Evolutionary conservation across 805 yeast genomes (phyloP).

Genomic region (Yamadazyma nakazawae): DNA sequence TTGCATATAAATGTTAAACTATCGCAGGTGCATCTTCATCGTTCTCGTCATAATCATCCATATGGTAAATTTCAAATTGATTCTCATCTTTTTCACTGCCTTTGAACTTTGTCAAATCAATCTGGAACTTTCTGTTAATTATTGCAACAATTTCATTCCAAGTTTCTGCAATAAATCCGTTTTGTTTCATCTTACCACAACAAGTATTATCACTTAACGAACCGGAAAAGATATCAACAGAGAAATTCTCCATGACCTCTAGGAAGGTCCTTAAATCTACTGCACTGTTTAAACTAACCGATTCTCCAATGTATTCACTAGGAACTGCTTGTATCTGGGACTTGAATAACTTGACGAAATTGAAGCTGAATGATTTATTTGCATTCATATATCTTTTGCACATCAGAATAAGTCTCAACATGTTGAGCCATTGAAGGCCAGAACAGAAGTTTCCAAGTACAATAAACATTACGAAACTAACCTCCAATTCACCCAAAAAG

Average conservation of each 20-base stretch:
- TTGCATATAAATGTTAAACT: constrained; percentile 7
- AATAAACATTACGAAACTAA: constrained; percentile 47
- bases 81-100: constrained; percentile 15
- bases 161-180: constrained; percentile 14
- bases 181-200: constrained; percentile 20
- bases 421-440: constrained; percentile 59
- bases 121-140: constrained; percentile 9
- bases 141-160: constrained; percentile 18
- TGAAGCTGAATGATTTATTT: constrained; percentile 22
- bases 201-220: constrained; percentile 8
- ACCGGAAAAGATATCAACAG: constrained; percentile 12
- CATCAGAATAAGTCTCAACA: constrained; percentile 43
- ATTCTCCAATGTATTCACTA: constrained; percentile 33
- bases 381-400: constrained; percentile 18
- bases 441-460: constrained; percentile 63
- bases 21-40: constrained; percentile 30
- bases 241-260: constrained; percentile 20
- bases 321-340: constrained; percentile 42
- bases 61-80: constrained; percentile 23
- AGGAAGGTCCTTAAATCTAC: constrained; percentile 18
- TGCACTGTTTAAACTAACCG: constrained; percentile 15
- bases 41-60: constrained; percentile 19
- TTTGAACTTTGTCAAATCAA: constrained; percentile 12
- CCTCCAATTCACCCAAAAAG: constrained; percentile 53
- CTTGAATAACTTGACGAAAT: constrained; percentile 28